Evolutionary conservation across 495 filamentous ascomycete genomes (phyloP), one percentile per base, ranked within the genome.

Genomic region (Thermochaetoides thermophila): DNA sequence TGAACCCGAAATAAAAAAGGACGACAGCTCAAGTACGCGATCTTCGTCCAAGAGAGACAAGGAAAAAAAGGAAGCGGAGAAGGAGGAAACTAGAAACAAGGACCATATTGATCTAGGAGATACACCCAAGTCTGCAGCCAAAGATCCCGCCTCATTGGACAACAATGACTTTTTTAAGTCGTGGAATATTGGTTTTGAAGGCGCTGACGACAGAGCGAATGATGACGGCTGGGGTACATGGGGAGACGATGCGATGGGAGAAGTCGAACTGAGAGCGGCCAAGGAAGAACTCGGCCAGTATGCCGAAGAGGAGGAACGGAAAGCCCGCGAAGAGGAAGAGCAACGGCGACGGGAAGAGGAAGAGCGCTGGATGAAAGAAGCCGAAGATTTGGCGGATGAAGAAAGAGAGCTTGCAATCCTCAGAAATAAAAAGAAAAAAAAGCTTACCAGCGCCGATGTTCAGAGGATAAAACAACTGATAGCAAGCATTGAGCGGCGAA

Each of bases 161-260:
- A 46, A 44, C 12, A 54, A 49, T 34, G 53, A 55, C 32, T 59
- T 60, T 37, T 60, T 53, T 43, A 44, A 29, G 31, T 52, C 43
- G 19, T 53, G 54, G 42, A 43, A 43, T 22, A 47, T 42, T 10
- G 40, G 37, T 22, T n/a, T n/a, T n/a, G n/a, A n/a, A n/a, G n/a
- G n/a, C n/a, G n/a, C n/a, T n/a, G 60, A 57, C 28, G 55, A 58
- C 13, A 42, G 53, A 15, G 52, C 60, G 33, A 55, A 56, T 24
- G 39, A 48, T n/a, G 44, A 44, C n/a, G n/a, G n/a, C n/a, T n/a
- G n/a, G n/a, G n/a, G n/a, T n/a, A n/a, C n/a, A n/a, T n/a, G n/a
- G n/a, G n/a, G n/a, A n/a, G n/a, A n/a, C n/a, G n/a, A n/a, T n/a
- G n/a, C n/a, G n/a, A n/a, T n/a, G n/a, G n/a, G n/a, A n/a, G n/a